phyloP scores from a whole-genome alignment of 1,139 yeast species.

The Debaryomyces coudertii region DNA sequence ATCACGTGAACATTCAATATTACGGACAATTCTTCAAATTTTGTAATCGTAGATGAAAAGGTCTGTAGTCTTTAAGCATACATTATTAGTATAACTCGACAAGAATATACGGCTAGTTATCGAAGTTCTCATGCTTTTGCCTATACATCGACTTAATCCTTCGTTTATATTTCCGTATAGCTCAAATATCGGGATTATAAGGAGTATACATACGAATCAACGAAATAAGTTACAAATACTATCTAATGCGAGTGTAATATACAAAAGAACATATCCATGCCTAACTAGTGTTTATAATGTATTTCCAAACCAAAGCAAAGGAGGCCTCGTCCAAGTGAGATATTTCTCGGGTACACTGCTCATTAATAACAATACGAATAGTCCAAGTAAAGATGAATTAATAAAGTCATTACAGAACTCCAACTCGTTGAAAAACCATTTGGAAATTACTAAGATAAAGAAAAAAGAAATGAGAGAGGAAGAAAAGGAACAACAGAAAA shows the following conservation, averaged over 20 bases:
- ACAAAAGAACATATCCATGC: neutral
- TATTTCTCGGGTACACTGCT: slow-evolving; percentile 8
- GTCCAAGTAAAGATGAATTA: slow-evolving; percentile 11
- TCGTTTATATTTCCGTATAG: slow-evolving; percentile 1
- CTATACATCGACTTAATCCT: slow-evolving; percentile 8
- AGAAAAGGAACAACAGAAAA: slow-evolving; percentile 34
- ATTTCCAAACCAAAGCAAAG: neutral
- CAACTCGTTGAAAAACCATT: slow-evolving; percentile 32
- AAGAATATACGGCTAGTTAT: neutral
- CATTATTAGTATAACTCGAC: neutral
- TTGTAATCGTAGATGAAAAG: neutral
- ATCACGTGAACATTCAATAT: slow-evolving; percentile 1
- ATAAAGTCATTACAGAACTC: slow-evolving; percentile 19
- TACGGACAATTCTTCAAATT: neutral
- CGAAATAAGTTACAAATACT: neutral
- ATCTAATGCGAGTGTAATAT: neutral
- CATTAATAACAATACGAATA: slow-evolving; percentile 3
- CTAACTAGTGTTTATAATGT: neutral
- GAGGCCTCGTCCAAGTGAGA: neutral
- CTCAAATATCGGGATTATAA: slow-evolving; percentile 5
- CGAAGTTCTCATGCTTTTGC: slow-evolving; percentile 4
- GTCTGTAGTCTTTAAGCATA: neutral
- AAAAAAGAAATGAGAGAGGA: slow-evolving; percentile 36
- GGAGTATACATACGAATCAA: slow-evolving; percentile 1
- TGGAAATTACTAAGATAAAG: slow-evolving; percentile 32